Evolutionary conservation across 805 yeast species (phyloP).

Genomic region (Clavispora vitiphila): DNA sequence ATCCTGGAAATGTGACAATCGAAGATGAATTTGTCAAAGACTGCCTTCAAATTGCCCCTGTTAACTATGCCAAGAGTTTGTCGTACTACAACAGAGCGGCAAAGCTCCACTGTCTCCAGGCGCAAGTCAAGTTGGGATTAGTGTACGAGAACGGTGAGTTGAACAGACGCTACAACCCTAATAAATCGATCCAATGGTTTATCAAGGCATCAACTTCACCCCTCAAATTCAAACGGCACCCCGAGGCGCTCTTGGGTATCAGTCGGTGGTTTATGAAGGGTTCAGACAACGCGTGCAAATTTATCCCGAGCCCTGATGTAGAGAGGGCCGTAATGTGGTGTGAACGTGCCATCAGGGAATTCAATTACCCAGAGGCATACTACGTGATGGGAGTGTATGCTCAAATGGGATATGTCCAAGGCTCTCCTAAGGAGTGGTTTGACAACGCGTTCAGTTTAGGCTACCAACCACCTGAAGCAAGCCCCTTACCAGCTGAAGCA

Average conservation of each 20-base stretch:
- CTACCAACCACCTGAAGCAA: constrained; percentile 3
- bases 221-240: constrained; percentile 34
- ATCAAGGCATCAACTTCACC: constrained; percentile 38
- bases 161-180: constrained; percentile 33
- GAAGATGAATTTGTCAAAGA: constrained; percentile 33
- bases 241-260: constrained; percentile 43
- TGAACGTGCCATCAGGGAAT: constrained; percentile 38
- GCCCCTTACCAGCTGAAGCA: no score
- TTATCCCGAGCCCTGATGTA: constrained; percentile 32
- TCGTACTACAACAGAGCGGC: constrained; percentile 40
- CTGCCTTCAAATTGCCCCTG: constrained; percentile 35
- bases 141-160: constrained; percentile 41
- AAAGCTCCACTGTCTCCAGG: constrained; percentile 33
- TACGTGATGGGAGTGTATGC: constrained; percentile 36
- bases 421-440: constrained; percentile 28
- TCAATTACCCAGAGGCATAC: constrained; percentile 33
- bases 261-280: constrained; percentile 38
- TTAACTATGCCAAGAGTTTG: constrained; percentile 38
- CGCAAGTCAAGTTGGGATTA: constrained; percentile 38
- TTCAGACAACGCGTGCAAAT: constrained; percentile 27
- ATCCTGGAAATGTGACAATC: constrained; percentile 36
- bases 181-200: constrained; percentile 42
- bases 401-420: constrained; percentile 28
- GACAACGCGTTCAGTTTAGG: constrained; percentile 32
- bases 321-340: constrained; percentile 39